Conservation (phyloP, 148 eudicot genomes). For the Amaranthus hypochondriacus region DNA sequence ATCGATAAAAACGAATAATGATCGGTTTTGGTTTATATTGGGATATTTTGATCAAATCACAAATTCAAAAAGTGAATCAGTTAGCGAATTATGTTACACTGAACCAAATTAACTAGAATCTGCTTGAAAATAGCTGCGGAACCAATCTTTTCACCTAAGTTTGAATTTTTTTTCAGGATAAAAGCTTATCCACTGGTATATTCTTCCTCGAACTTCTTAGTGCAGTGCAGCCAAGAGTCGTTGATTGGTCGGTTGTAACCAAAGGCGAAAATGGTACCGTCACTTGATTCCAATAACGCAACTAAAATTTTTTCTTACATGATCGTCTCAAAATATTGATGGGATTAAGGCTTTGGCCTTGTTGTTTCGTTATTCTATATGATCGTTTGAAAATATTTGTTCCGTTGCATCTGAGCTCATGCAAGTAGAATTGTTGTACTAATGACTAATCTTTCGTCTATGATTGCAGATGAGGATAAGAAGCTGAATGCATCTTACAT, state of each 20-base stretch:
- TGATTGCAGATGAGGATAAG: slow-evolving; percentile 77
- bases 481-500: slow-evolving; percentile 80
- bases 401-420: background rate
- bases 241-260: slow-evolving; percentile 83
- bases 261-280: slow-evolving; percentile 72
- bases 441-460: slow-evolving; percentile 1
- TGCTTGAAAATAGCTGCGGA: background rate
- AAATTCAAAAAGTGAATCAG: too few species aligned
- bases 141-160: background rate
- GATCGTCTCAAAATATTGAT: background rate
- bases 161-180: slow-evolving; percentile 46
- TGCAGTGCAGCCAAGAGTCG: slow-evolving; percentile 89
- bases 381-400: background rate
- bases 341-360: background rate
- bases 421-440: too few species aligned
- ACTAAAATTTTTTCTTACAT: background rate
- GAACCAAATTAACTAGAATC: background rate
- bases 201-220: slow-evolving; percentile 89
- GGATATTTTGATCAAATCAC: too few species aligned
- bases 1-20: too few species aligned
- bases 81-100: background rate
- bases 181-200: slow-evolving; percentile 63
- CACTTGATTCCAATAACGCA: background rate
- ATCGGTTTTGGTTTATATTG: too few species aligned
- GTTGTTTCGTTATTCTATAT: background rate